Evolutionary conservation across 768 basidiomycete genomes (phyloP).

Genomic region (Fistulinella prunicolor): DNA sequence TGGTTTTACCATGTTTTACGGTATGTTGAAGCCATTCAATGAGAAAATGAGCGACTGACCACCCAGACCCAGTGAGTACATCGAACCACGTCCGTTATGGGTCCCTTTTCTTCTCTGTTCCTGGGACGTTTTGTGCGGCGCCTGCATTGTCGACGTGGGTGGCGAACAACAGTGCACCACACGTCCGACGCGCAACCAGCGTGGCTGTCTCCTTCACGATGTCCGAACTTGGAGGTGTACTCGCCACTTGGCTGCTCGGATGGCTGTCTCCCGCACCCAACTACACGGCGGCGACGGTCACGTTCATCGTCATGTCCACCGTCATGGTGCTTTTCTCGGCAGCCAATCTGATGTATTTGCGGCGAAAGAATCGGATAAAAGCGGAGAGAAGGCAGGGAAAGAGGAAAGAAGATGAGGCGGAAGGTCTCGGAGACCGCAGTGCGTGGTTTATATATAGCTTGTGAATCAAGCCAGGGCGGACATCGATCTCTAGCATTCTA

Average conservation of each 20-base stretch:
- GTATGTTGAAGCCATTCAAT: constrained; percentile 29
- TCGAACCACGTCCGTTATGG: constrained; percentile 48
- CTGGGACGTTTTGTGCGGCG: constrained; percentile 49
- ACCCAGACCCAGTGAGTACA: constrained; percentile 8
- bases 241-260: constrained; percentile 60
- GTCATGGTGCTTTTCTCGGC: constrained; percentile 37
- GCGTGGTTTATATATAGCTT: constrained; percentile 57
- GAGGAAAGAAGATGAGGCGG: constrained; percentile 36
- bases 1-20: constrained; percentile 55
- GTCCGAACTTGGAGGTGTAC: constrained; percentile 57
- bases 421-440: constrained; percentile 47
- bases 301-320: constrained; percentile 36
- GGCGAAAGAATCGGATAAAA: constrained; percentile 46
- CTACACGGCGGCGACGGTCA: constrained; percentile 47
- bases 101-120: constrained; percentile 53
- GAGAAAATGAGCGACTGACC: background rate
- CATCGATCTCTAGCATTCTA: too few species aligned
- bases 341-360: constrained; percentile 41
- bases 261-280: constrained; percentile 45
- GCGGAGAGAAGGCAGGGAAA: constrained; percentile 32
- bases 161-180: constrained; percentile 59
- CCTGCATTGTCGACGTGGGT: constrained; percentile 59
- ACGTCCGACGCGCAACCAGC: constrained; percentile 54
- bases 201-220: constrained; percentile 54
- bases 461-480: too few species aligned